Evolutionary conservation across 2,329 filamentous ascomycete genomes (phyloP).

Genomic region (Elsinoe arachidis): DNA sequence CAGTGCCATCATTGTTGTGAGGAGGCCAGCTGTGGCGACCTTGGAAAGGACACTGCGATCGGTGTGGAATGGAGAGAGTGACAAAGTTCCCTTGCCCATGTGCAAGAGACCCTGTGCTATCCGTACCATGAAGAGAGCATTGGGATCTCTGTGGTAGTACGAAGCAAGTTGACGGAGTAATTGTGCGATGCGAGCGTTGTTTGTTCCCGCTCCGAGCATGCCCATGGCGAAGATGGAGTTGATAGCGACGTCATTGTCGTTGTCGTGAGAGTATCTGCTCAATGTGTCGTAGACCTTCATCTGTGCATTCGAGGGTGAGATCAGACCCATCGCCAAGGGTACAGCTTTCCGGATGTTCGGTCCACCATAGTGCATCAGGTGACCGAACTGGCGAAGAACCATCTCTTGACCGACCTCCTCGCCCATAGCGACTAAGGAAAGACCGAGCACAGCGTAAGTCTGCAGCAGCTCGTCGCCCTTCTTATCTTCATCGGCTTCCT

Average conservation of each 20-base stretch:
- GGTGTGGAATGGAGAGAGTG: constrained; percentile 97
- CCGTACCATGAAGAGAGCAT: constrained; percentile 96
- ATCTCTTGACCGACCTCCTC: constrained; percentile 98
- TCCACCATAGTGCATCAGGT: constrained; percentile 98
- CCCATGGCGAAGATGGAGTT: constrained; percentile 99
- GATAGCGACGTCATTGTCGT: constrained; percentile 94
- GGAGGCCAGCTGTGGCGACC: constrained; percentile 78
- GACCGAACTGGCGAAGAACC: constrained; percentile 93
- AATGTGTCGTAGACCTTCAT: constrained; percentile 99
- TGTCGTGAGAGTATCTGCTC: constrained; percentile 96
- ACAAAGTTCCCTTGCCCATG: constrained; percentile 98
- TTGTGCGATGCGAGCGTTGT: constrained; percentile 94
- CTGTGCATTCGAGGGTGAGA: constrained; percentile 96
- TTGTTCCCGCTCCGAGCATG: constrained; percentile 89
- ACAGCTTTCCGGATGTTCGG: constrained; percentile 95
- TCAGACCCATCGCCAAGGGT: constrained; percentile 88
- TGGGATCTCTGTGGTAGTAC: constrained; percentile 96
- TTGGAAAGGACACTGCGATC: constrained; percentile 91
- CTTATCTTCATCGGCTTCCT: constrained; percentile 72
- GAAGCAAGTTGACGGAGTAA: constrained; percentile 87
- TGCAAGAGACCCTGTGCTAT: constrained; percentile 95
- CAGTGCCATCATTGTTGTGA: constrained; percentile 84
- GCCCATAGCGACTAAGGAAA: constrained; percentile 93
- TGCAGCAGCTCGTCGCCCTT: constrained; percentile 93
- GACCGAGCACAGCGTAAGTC: constrained; percentile 88